Percentiles rank a stretch among this genome's conserved stretches.
Evolutionary conservation across 495 filamentous ascomycete genomes (phyloP).

Genomic region (Trichoderma asperelloides): DNA sequence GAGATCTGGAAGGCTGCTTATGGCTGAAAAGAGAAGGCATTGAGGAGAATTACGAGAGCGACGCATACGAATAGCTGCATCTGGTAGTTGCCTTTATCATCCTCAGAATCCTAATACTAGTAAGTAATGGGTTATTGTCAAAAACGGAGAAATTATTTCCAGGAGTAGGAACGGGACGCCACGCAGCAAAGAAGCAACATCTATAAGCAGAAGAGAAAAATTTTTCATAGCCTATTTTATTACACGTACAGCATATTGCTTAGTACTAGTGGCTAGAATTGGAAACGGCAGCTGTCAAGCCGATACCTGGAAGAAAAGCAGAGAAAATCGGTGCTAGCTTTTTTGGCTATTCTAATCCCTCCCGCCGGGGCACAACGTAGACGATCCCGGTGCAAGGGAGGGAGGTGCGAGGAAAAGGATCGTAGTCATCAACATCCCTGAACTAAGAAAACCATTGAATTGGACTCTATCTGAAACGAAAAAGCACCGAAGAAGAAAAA

Average conservation of each 20-base stretch:
- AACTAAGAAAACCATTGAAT: background rate
- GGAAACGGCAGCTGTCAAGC: background rate
- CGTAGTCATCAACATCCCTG: background rate
- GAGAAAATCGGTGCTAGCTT: background rate
- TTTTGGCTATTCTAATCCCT: background rate
- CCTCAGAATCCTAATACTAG: too few relatives aligned
- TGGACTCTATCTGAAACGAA: background rate
- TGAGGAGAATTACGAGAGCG: too few relatives aligned
- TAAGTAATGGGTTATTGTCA: too few relatives aligned
- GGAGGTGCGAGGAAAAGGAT: too few relatives aligned
- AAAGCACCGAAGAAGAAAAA: slow-evolving; percentile 1
- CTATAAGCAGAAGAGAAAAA: background rate
- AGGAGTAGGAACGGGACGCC: background rate
- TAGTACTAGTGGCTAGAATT: background rate
- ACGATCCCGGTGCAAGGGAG: background rate
- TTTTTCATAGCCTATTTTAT: background rate
- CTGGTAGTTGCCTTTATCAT: too few relatives aligned
- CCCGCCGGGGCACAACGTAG: background rate
- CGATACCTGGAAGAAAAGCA: background rate
- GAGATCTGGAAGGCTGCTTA: too few relatives aligned
- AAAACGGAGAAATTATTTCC: too few relatives aligned
- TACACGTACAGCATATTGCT: background rate
- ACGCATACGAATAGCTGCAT: too few relatives aligned
- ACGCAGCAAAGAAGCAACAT: background rate
- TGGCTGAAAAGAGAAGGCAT: too few relatives aligned